Evolutionary conservation across 2,329 filamentous ascomycete species (phyloP).

Genomic region (Plectosphaerella cucumerina): DNA sequence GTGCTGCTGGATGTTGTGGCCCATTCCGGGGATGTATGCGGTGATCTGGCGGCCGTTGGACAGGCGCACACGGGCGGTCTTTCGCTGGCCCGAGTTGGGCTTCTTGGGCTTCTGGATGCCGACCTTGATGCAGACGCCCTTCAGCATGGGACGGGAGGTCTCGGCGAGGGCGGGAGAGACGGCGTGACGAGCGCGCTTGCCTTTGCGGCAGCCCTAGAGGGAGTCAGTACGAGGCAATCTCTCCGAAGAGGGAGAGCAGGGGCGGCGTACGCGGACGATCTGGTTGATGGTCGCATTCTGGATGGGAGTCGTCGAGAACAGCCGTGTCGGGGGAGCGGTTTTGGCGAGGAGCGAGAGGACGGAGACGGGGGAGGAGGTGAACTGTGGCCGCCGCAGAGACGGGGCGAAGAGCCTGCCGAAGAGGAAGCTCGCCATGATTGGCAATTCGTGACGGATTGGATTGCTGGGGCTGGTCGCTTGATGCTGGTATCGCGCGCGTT

Average conservation of each 20-base stretch:
- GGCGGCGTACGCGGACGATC: constrained; percentile 52
- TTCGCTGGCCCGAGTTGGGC: constrained; percentile 95
- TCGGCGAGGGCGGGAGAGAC: constrained; percentile 78
- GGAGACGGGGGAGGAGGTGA: constrained; percentile 9
- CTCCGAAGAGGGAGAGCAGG: neutral
- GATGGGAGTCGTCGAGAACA: constrained; percentile 55
- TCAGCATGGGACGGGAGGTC: constrained; percentile 67
- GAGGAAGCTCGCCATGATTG: constrained; percentile 27
- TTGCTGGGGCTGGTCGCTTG: too few species aligned
- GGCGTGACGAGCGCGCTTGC: constrained; percentile 77
- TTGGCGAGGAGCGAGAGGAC: constrained; percentile 12
- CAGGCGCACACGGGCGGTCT: constrained; percentile 87
- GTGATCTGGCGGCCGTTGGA: constrained; percentile 84
- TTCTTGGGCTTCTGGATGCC: constrained; percentile 96
- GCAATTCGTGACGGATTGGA: neutral
- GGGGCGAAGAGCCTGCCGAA: constrained; percentile 27
- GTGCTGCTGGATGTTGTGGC: constrained; percentile 98
- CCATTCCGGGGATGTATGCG: constrained; percentile 94
- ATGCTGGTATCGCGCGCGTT: too few species aligned
- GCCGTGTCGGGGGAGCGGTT: constrained; percentile 22
- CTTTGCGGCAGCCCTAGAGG: constrained; percentile 64
- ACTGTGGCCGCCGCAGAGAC: constrained; percentile 17
- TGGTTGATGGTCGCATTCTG: constrained; percentile 67
- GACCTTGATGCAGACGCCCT: constrained; percentile 94
- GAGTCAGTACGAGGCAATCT: neutral